Conservation (phyloP, 2,329 filamentous ascomycete species). For the Colletotrichum camelliae region DNA sequence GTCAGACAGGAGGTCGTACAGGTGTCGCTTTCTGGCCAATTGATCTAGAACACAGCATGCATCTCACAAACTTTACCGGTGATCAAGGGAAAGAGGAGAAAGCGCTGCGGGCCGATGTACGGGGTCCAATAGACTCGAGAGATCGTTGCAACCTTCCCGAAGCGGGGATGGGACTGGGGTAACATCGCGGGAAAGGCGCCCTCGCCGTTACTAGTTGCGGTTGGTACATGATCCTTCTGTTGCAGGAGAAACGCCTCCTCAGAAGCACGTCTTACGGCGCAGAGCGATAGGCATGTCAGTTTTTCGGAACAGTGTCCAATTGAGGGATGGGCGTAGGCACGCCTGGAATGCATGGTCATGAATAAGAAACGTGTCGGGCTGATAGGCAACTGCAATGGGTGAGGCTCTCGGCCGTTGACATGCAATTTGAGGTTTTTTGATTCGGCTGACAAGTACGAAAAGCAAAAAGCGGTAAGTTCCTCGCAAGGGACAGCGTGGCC, state of each 20-base stretch:
- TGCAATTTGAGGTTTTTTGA: not conserved
- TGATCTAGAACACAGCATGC: not conserved
- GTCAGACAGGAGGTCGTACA: not conserved
- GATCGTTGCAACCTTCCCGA: slow-evolving; percentile 3
- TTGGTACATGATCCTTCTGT: not conserved
- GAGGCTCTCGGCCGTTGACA: not conserved
- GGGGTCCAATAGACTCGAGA: not conserved
- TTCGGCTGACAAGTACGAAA: not conserved
- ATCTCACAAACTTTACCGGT: not conserved
- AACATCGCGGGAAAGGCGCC: not conserved
- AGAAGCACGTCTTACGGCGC: not conserved
- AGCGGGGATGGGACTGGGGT: not conserved
- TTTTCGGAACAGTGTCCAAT: not conserved
- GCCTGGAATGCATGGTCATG: not conserved
- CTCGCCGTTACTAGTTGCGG: not conserved
- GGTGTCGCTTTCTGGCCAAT: not conserved
- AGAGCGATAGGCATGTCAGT: not conserved
- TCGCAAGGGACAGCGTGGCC: not conserved
- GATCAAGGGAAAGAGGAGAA: not conserved
- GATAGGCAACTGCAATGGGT: not conserved
- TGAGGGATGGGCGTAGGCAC: not conserved
- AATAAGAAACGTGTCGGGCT: not conserved
- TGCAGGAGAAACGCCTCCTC: not conserved
- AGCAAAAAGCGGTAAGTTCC: not conserved
- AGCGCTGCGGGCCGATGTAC: not conserved